Conservation (phyloP, 1,284 basidiomycete genomes). For the Marasmius tenuissimus region DNA sequence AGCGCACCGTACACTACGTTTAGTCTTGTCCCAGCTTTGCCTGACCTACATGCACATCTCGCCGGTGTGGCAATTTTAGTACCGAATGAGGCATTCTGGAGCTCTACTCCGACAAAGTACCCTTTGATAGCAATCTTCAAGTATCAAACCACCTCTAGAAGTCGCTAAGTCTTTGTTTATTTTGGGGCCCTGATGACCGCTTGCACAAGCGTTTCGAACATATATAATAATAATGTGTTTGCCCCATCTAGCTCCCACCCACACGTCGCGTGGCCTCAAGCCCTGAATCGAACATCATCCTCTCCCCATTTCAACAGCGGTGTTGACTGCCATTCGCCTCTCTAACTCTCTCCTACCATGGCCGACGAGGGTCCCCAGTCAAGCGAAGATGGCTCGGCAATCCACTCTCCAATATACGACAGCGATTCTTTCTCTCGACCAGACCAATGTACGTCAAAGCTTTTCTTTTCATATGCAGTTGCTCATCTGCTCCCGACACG, state of each 20-base stretch:
- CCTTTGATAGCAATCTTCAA: no score
- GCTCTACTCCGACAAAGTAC: no score
- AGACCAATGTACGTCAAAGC: slow-evolving; percentile 46
- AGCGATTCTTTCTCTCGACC: slow-evolving; percentile 43
- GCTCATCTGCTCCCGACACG: slow-evolving; percentile 36
- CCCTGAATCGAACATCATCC: slow-evolving; percentile 4
- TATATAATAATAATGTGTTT: no score
- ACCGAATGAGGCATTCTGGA: no score
- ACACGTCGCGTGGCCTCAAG: slow-evolving; percentile 10
- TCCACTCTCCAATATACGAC: slow-evolving; percentile 67
- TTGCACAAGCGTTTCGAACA: no score
- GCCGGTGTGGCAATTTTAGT: no score
- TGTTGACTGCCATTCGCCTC: slow-evolving; percentile 56
- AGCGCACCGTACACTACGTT: no score
- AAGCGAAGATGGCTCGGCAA: slow-evolving; percentile 68
- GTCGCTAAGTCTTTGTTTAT: no score
- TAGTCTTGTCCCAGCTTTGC: no score
- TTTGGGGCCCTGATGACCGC: no score
- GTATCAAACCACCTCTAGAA: no score
- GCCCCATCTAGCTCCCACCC: background rate
- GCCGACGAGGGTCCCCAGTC: slow-evolving; percentile 66
- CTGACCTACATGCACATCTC: no score
- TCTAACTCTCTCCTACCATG: slow-evolving; percentile 42
- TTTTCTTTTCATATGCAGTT: slow-evolving; percentile 29
- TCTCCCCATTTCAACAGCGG: slow-evolving; percentile 23